Base-by-base conservation (phyloP, 257 asterid genomes). In the Fraxinus quadrangulata region DNA sequence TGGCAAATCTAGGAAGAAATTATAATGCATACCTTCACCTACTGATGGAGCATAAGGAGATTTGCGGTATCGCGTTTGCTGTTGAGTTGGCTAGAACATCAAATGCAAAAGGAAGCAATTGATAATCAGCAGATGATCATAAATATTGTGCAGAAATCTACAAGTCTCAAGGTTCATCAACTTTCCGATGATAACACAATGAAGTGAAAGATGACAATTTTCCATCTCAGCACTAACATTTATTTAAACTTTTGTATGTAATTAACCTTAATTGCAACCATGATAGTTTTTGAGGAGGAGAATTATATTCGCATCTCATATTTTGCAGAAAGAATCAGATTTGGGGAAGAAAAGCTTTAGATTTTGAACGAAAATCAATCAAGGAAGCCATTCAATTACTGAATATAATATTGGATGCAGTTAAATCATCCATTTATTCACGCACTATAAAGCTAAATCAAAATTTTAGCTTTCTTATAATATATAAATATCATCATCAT, bases 61-160 rank as follows among this genome's bases (percentile, higher is more conserved):
- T 81, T 91, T 94, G 84, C 97, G 97, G 81, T 94, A 94, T 76
- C 99, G 90, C 4, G 99, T 92, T 86, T 90, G 99, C 80, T 94
- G 99, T 68, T 92, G 94, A 65, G 99, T 88, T 84, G 97, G 99
- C 99, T 94, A 75, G 19, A 85, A 76, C 47, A 81, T 13, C 72
- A 82, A 77, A 76, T 49, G 63, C 28, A 78, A 85, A 77, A 81
- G 69, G 75, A 84, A 63, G 80, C 8, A 26, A 59, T 28, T n/a
- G 59, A 75, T 67, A 72, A 81, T 68, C 49, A 79, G 71, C 68
- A 36, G 69, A 70, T 69, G 59, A 30, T 47, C 63, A 31, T 82
- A 40, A 77, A 28, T 77, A 0, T 28, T 13, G 40, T 36, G 68
- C 70, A 63, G 9, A 65, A 6, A 72, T 67, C 74, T 30, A 17